These are phyloP conservation scores for Hymenoscyphus infarciens DNA, from an alignment of 2,329 filamentous ascomycete species.

Conservation along the genomic window DNA sequence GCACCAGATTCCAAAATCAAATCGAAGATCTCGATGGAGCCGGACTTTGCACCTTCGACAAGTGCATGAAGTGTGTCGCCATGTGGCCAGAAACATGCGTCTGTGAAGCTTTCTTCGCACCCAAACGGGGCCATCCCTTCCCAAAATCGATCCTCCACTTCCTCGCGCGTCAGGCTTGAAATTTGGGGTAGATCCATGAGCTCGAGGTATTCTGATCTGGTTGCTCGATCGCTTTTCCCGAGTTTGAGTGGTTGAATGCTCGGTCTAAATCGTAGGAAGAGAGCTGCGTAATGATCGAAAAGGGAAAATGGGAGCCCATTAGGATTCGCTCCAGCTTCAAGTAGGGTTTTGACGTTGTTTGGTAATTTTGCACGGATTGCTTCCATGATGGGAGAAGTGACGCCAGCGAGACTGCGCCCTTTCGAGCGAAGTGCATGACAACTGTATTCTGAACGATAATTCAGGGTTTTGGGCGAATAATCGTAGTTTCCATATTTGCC, in stretches of 20 bases:
- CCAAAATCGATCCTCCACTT: constrained; percentile 19
- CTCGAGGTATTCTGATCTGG: constrained; percentile 8
- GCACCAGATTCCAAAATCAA: constrained; percentile 16
- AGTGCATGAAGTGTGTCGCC: constrained; percentile 20
- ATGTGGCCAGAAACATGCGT: constrained; percentile 12
- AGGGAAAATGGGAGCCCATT: constrained; percentile 16
- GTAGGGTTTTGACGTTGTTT: constrained; percentile 18
- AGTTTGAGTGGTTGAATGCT: constrained; percentile 6
- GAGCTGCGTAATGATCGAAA: constrained; percentile 19
- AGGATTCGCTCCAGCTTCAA: constrained; percentile 17
- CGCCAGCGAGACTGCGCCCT: constrained; percentile 12
- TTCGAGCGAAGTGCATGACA: constrained; percentile 3
- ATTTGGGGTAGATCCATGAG: constrained; percentile 20
- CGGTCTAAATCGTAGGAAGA: constrained; percentile 23
- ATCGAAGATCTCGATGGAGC: constrained; percentile 20
- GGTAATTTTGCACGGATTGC: constrained; percentile 16
- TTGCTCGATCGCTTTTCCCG: constrained; percentile 13
- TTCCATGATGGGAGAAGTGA: constrained; percentile 23
- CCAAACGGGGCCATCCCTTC: constrained; percentile 21
- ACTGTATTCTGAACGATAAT: constrained; percentile 8
- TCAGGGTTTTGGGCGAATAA: neutral
- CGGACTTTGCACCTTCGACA: constrained; percentile 19
- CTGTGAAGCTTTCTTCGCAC: constrained; percentile 21
- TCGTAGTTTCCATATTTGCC: neutral
- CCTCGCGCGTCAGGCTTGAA: constrained; percentile 20